Percentiles rank a stretch among this genome's conserved stretches.
These are phyloP conservation scores for Mrakia gelida DNA, from an alignment of 768 basidiomycete genomes.

Conservation along the genomic window DNA sequence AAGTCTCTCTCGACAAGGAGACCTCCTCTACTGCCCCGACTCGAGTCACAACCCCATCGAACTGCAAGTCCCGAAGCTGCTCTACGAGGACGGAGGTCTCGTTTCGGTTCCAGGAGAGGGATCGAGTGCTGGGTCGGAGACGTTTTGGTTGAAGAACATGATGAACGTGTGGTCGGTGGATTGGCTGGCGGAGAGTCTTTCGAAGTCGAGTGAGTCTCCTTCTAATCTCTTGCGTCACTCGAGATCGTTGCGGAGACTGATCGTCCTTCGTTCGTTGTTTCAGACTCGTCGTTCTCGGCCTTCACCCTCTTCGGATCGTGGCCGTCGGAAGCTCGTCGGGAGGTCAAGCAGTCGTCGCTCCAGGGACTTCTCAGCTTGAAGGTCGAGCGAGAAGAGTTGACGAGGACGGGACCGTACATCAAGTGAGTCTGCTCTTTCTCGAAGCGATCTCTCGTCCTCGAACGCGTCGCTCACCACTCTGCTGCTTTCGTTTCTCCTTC, in stretches of 20 bases:
- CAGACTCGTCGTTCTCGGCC: conserved; percentile 70
- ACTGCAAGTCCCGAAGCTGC: conserved; percentile 64
- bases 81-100: conserved; percentile 74
- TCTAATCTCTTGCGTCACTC: not conserved
- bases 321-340: conserved; percentile 53
- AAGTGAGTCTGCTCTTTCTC: not conserved
- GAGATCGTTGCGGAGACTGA: not conserved
- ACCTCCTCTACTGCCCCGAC: conserved; percentile 73
- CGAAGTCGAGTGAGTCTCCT: conserved; percentile 55
- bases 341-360: conserved; percentile 34
- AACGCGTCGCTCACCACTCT: not conserved
- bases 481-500: conserved; percentile 4
- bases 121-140: conserved; percentile 53
- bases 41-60: conserved; percentile 85
- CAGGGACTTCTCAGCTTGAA: conserved; percentile 19
- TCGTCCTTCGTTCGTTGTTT: conserved; percentile 32
- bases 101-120: conserved; percentile 60
- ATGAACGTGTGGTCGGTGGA: conserved; percentile 89
- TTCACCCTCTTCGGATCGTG: conserved; percentile 62
- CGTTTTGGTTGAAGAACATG: conserved; percentile 58
- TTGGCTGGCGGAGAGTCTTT: conserved; percentile 67
- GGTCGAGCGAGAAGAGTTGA: not conserved
- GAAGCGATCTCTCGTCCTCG: not conserved
- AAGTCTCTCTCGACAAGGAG: conserved; percentile 80
- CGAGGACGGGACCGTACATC: not conserved